Evolutionary conservation across 2,329 filamentous ascomycete genomes (phyloP).

Genomic region (Tolypocladium inflatum): DNA sequence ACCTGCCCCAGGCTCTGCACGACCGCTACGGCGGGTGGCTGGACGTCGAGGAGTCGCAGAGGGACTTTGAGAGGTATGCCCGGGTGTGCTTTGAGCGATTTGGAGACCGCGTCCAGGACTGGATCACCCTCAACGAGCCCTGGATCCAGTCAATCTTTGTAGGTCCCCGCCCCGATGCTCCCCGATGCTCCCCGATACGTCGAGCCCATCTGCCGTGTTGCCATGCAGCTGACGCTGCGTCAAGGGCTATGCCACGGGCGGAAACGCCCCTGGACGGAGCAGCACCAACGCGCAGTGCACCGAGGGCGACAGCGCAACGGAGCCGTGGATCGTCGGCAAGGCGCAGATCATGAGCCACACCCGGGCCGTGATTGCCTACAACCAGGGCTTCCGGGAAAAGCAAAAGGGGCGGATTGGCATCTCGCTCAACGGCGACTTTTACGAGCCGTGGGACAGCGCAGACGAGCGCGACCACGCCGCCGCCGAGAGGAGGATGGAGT

Average conservation of each 20-base stretch:
- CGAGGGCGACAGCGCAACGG: conserved; percentile 21
- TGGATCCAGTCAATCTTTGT: conserved; percentile 27
- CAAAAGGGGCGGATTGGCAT: conserved; percentile 24
- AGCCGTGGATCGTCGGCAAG: conserved; percentile 26
- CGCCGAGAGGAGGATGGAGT: conserved; percentile 23
- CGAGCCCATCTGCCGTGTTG: neutral
- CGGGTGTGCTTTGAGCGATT: conserved; percentile 25
- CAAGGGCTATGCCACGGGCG: conserved; percentile 22
- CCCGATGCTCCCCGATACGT: neutral
- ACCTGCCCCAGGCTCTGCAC: conserved; percentile 28
- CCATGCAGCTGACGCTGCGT: neutral
- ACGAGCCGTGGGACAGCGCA: conserved; percentile 22
- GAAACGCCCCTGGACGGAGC: conserved; percentile 22
- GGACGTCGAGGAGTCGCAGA: conserved; percentile 18
- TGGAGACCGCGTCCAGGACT: conserved; percentile 30
- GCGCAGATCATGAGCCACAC: conserved; percentile 25
- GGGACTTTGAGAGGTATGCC: conserved; percentile 26
- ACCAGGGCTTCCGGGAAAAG: conserved; percentile 16
- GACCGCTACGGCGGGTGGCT: conserved; percentile 26
- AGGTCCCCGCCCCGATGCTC: neutral
- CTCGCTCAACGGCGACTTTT: conserved; percentile 27
- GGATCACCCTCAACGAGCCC: conserved; percentile 30
- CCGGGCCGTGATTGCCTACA: conserved; percentile 20
- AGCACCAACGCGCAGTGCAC: conserved; percentile 9
- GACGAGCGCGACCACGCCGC: conserved; percentile 18